A percentile compares a stretch with the other conserved stretches of the same genome.
Conservation (phyloP, 1,284 basidiomycete genomes). For the Tilletia walkeri region DNA sequence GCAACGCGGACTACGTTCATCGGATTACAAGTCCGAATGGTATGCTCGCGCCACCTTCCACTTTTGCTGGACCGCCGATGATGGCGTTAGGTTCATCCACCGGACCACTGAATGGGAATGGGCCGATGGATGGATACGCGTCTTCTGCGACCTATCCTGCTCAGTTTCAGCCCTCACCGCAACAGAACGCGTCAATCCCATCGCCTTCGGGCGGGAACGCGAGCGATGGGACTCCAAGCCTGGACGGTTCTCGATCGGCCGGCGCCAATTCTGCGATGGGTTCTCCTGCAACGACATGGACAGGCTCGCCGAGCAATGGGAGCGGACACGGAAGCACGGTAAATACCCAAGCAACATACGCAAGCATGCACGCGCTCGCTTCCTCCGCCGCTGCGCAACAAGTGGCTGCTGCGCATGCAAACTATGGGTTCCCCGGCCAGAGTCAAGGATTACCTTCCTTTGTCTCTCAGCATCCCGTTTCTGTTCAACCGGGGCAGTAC, state of each 20-base stretch:
- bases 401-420: background rate
- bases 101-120: slow-evolving; percentile 4
- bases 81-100: slow-evolving; percentile 13
- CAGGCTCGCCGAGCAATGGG: slow-evolving; percentile 26
- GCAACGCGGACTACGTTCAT: slow-evolving; percentile 34
- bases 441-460: background rate
- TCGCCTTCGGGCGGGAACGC: background rate
- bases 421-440: background rate
- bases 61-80: background rate
- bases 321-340: slow-evolving; percentile 32
- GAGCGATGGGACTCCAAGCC: slow-evolving; percentile 11
- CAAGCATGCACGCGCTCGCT: background rate
- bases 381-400: background rate
- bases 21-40: slow-evolving; percentile 46
- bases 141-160: background rate
- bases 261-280: background rate
- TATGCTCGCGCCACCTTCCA: slow-evolving; percentile 39
- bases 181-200: background rate
- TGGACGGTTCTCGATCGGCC: slow-evolving; percentile 6
- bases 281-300: slow-evolving; percentile 2
- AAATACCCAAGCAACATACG: slow-evolving; percentile 23
- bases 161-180: background rate
- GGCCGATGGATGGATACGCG: too few species aligned
- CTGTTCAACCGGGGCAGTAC: slow-evolving; percentile 30
- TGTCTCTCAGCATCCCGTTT: background rate